Percentiles rank a stretch among this genome's conserved stretches.
Conservation (phyloP, 441 rosid genomes). For the Manihot esculenta region DNA sequence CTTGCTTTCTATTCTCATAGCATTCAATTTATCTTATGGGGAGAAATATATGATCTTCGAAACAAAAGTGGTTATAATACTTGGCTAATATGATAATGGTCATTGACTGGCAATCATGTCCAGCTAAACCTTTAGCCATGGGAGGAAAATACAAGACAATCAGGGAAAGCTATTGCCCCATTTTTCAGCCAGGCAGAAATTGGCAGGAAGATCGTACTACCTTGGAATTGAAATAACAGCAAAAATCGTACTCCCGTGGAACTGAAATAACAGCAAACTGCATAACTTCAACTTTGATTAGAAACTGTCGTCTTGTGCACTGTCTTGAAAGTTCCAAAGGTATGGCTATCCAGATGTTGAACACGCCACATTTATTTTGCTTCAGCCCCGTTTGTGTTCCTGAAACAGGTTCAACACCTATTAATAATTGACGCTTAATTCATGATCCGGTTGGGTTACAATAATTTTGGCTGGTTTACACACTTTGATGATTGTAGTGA, state of each 20-base stretch:
- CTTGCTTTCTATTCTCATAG: not conserved
- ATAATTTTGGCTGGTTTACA: slow-evolving; percentile 23
- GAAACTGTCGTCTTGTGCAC: not conserved
- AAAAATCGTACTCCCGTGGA: too few relatives aligned
- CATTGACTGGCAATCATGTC: too few relatives aligned
- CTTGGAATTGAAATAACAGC: not conserved
- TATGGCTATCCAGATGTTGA: not conserved
- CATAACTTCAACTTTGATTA: not conserved
- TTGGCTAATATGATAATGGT: too few relatives aligned
- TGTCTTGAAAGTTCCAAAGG: not conserved
- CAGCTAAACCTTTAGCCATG: too few relatives aligned
- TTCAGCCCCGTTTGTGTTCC: slow-evolving; percentile 5
- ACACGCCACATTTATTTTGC: not conserved
- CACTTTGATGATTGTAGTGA: slow-evolving; percentile 63
- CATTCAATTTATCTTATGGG: not conserved
- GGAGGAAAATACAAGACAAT: not conserved
- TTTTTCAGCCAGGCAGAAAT: not conserved
- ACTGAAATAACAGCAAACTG: not conserved
- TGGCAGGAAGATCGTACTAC: slow-evolving; percentile 3
- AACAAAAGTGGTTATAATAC: too few relatives aligned
- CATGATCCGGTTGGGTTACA: not conserved
- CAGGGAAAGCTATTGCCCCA: not conserved
- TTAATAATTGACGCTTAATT: not conserved
- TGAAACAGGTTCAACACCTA: not conserved
- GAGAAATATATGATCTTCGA: not conserved